Conservation (phyloP, 148 eudicot species). For the Gaultheria prostrata region DNA sequence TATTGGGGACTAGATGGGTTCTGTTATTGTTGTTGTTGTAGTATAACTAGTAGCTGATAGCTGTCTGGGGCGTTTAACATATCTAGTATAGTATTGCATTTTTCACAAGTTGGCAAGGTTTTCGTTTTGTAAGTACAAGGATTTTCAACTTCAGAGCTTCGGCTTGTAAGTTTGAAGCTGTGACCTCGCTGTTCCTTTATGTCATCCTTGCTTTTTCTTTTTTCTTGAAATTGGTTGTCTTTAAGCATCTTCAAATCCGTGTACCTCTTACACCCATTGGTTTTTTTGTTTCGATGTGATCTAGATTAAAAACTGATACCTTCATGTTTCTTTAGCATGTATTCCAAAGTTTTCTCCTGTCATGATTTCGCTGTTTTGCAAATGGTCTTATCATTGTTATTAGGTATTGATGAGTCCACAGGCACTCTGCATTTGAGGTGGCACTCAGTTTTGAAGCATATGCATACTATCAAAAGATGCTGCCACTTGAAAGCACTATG, state of each 20-base stretch:
- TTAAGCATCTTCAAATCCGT: neutral
- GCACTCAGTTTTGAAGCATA: neutral
- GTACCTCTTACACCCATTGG: neutral
- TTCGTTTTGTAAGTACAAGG: neutral
- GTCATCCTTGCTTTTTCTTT: too few relatives aligned
- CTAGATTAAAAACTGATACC: neutral
- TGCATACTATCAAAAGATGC: neutral
- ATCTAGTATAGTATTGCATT: neutral
- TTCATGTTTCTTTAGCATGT: neutral
- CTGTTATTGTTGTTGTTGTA: too few relatives aligned
- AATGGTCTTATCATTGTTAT: neutral
- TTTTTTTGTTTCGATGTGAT: neutral
- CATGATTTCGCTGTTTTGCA: neutral
- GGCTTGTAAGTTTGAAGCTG: neutral
- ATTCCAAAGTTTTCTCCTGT: neutral
- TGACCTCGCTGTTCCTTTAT: neutral
- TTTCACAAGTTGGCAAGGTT: too few relatives aligned
- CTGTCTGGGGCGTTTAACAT: neutral
- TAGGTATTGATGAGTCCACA: neutral
- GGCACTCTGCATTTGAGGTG: conserved; percentile 5
- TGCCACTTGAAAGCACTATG: conserved; percentile 1
- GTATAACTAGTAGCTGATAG: neutral
- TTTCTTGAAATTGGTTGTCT: neutral
- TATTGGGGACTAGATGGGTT: too few relatives aligned
- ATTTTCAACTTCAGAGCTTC: neutral